Conservation (phyloP, 108 stramenopile genomes). For the Parietichytrium sp. region DNA sequence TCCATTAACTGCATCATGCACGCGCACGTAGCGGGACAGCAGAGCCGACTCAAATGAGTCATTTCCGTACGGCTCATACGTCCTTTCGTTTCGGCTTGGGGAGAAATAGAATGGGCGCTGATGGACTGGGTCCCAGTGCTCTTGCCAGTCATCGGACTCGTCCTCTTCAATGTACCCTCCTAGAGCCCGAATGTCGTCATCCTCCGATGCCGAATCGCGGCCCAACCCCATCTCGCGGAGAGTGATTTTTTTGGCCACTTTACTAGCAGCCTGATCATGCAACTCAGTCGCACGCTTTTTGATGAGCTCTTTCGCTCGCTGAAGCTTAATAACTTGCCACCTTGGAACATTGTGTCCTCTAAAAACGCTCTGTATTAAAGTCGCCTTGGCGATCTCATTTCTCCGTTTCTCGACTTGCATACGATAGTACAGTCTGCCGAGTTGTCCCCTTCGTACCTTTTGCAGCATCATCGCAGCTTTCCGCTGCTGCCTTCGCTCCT, state of each 20-base stretch:
- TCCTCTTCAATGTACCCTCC: conserved; percentile 24
- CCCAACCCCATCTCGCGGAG: background rate
- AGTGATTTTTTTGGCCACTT: background rate
- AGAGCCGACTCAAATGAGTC: background rate
- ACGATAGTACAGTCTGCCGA: background rate
- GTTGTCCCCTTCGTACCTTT: background rate
- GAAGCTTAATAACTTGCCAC: background rate
- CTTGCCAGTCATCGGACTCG: conserved; percentile 29
- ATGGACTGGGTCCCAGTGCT: conserved; percentile 13
- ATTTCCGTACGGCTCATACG: background rate
- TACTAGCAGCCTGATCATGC: background rate
- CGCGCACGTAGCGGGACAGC: background rate
- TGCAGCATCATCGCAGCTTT: background rate
- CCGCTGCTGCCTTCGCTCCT: background rate
- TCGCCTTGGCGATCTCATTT: background rate
- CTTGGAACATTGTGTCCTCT: background rate
- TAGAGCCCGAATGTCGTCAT: background rate
- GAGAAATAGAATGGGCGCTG: background rate
- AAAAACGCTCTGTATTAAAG: background rate
- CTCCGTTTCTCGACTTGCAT: background rate
- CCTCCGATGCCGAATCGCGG: conserved; percentile 26
- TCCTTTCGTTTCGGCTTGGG: conserved; percentile 4
- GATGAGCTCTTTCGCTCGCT: background rate
- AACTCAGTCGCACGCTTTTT: background rate
- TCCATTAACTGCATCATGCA: background rate